Percentiles rank a stretch among this genome's conserved stretches.
These are phyloP conservation scores for Blastocystis sp. DNA, from an alignment of 352 stramenopile species.

Conservation along the genomic window DNA sequence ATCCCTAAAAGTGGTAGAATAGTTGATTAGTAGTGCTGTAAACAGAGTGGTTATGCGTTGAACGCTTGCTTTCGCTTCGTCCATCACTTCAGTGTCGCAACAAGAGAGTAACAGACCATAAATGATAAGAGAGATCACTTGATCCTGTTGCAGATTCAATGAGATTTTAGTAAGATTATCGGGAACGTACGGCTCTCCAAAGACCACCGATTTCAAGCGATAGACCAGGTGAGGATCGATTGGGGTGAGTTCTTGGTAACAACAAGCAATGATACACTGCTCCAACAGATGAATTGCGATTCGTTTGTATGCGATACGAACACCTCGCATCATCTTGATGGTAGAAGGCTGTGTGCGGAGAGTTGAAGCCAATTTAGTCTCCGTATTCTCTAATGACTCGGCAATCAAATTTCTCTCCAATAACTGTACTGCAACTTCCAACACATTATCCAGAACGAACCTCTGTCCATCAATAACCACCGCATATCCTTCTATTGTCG, in stretches of 20 bases:
- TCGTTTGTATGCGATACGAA: conserved; percentile 34
- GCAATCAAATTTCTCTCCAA: conserved; percentile 33
- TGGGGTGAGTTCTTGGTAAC: background rate
- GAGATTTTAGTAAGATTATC: too few relatives aligned
- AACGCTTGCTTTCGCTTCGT: background rate
- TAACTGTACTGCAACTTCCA: background rate
- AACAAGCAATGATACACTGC: background rate
- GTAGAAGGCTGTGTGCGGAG: background rate
- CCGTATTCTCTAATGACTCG: conserved; percentile 1
- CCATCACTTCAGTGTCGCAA: conserved; percentile 21
- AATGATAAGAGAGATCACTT: conserved; percentile 3
- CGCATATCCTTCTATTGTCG: background rate
- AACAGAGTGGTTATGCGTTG: background rate
- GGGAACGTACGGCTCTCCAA: background rate
- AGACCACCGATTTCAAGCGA: background rate
- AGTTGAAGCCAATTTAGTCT: background rate
- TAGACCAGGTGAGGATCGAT: background rate
- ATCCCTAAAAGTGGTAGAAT: background rate
- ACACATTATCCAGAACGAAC: background rate
- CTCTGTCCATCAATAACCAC: background rate
- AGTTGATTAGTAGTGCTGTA: background rate
- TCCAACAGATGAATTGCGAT: conserved; percentile 10
- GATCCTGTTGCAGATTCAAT: background rate
- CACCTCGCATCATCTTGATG: background rate
- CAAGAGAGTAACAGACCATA: conserved; percentile 40